These are phyloP conservation scores for Dryas alaskensis DNA, from an alignment of 306 rosid species.

Conservation along the genomic window DNA sequence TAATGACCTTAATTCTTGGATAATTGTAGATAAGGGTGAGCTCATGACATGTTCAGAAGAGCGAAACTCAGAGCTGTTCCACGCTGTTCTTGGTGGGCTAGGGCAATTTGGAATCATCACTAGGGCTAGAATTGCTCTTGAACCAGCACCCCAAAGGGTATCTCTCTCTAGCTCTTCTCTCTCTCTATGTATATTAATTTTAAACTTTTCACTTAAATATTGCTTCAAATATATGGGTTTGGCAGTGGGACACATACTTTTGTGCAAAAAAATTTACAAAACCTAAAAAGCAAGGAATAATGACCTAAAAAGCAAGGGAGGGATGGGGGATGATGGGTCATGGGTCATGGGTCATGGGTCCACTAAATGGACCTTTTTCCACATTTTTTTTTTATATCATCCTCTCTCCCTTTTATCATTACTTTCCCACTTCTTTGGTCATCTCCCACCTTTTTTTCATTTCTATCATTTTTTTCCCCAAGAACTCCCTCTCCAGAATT, in stretches of 20 bases:
- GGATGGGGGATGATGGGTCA: too few species aligned
- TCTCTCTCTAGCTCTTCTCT: slow-evolving; percentile 11
- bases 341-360: too few species aligned
- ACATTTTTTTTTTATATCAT: too few species aligned
- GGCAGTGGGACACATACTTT: background rate
- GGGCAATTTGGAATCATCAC: slow-evolving; percentile 97
- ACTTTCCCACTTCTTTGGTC: too few species aligned
- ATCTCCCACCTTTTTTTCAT: too few species aligned
- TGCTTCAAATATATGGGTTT: too few species aligned
- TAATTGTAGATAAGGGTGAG: slow-evolving; percentile 76
- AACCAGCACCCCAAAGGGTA: slow-evolving; percentile 87
- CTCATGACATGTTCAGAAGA: slow-evolving; percentile 74
- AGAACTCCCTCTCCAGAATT: too few species aligned
- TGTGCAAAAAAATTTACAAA: slow-evolving; percentile 10
- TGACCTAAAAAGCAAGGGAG: slow-evolving; percentile 7
- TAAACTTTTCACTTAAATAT: too few species aligned
- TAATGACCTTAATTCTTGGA: too few species aligned
- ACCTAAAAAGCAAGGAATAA: slow-evolving; percentile 27
- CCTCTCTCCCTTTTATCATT: too few species aligned
- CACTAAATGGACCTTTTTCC: slow-evolving; percentile 12
- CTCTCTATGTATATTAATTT: too few species aligned
- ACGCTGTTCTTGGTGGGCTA: slow-evolving; percentile 93
- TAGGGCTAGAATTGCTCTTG: slow-evolving; percentile 85
- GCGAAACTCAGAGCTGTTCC: slow-evolving; percentile 72
- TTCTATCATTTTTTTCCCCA: too few species aligned